Percentiles rank a stretch among this genome's conserved stretches.
These are phyloP conservation scores for Wickerhamiella dianesei DNA, from an alignment of 805 yeast genomes.

Conservation along the genomic window DNA sequence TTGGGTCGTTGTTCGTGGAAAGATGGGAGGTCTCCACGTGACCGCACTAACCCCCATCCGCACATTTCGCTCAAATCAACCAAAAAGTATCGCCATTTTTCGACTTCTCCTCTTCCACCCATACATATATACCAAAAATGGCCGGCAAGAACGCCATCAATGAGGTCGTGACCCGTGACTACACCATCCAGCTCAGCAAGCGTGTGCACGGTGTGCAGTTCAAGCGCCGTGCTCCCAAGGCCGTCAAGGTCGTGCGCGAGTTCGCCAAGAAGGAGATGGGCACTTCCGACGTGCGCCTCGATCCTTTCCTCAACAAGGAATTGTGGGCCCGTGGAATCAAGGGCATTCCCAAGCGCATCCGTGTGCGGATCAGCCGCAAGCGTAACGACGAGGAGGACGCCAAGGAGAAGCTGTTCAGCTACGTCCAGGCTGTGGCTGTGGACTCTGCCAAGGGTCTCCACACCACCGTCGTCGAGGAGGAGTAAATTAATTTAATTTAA, in stretches of 20 bases:
- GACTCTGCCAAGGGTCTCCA: conserved; percentile 94
- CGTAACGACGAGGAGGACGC: conserved; percentile 99
- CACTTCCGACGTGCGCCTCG: conserved; percentile 96
- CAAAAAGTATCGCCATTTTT: background rate
- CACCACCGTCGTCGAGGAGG: conserved; percentile 87
- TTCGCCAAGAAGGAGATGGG: conserved; percentile 99
- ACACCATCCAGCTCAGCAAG: conserved; percentile 99
- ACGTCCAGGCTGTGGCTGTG: conserved; percentile 93
- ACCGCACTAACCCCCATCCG: background rate
- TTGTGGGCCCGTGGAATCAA: conserved; percentile 99
- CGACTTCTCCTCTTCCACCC: background rate
- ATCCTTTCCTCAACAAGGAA: conserved; percentile 95
- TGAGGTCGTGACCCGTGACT: conserved; percentile 99
- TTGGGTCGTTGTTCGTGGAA: no score
- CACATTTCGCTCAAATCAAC: background rate
- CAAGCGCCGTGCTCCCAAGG: conserved; percentile 99
- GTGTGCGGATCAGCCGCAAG: conserved; percentile 98
- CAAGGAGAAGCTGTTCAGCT: conserved; percentile 92
- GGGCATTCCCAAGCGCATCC: conserved; percentile 96
- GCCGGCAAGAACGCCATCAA: conserved; percentile 60
- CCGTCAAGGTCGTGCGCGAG: conserved; percentile 98
- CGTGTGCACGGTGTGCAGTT: conserved; percentile 98
- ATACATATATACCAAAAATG: conserved; percentile 21
- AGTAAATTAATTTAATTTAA: conserved; percentile 14
- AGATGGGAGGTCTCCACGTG: background rate